phyloP scores from a whole-genome alignment of 225 moss, liverwort and hornwort species.

The Ulota crispa region DNA sequence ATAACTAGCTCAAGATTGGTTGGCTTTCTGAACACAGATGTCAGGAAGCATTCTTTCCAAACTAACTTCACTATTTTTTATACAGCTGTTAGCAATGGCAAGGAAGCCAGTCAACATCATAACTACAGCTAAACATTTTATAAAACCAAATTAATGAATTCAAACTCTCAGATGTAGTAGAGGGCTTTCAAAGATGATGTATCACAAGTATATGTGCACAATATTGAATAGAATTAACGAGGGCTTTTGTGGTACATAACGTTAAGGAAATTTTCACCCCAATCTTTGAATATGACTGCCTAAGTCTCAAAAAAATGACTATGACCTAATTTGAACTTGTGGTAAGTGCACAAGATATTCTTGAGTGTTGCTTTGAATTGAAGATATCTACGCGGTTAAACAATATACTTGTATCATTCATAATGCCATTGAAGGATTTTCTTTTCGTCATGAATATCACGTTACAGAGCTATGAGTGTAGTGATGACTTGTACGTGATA shows the following conservation, averaged over 20 bases:
- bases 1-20: neutral
- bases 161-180: too few relatives aligned
- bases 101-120: neutral
- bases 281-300: neutral
- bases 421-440: neutral
- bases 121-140: neutral
- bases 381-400: fast-evolving
- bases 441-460: neutral
- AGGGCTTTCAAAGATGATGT: neutral
- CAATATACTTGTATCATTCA: fast-evolving
- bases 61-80: neutral
- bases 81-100: neutral
- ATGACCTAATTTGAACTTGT: neutral
- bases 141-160: neutral
- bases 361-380: neutral
- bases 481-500: neutral
- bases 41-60: neutral
- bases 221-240: neutral
- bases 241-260: neutral
- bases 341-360: neutral
- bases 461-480: neutral
- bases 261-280: neutral
- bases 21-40: neutral
- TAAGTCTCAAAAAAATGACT: neutral
- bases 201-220: neutral